A percentile compares a stretch with the other conserved stretches of the same genome.
phyloP scores from a whole-genome alignment of 139 green algal genomes.

The Trebouxia sp. region DNA sequence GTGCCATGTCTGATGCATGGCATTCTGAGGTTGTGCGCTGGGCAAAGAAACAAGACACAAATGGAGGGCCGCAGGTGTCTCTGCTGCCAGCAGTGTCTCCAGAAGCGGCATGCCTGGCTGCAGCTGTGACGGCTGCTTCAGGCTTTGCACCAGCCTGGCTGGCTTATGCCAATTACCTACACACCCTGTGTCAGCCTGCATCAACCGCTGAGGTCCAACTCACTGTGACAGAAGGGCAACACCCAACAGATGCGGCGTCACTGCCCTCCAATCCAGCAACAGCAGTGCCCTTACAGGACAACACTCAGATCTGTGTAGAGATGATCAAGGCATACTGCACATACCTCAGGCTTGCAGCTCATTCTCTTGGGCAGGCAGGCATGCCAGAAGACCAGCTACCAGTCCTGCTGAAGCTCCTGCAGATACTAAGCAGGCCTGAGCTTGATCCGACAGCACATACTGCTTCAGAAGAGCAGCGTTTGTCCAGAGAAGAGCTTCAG shows the following conservation, averaged over 20 bases:
- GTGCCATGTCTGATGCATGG: background rate
- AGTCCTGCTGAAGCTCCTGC: conserved; percentile 53
- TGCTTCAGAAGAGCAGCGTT: no score
- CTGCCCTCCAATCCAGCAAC: background rate
- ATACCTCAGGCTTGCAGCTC: background rate
- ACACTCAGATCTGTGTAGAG: background rate
- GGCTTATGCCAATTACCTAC: conserved; percentile 36
- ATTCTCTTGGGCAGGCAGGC: background rate
- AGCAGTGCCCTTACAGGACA: background rate
- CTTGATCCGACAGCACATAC: no score
- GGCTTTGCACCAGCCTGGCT: conserved; percentile 27
- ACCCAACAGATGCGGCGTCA: background rate
- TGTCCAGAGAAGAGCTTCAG: background rate
- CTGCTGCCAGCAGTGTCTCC: no score
- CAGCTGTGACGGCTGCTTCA: conserved; percentile 29
- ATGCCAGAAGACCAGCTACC: conserved; percentile 40
- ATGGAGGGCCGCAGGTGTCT: no score
- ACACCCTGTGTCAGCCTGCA: background rate
- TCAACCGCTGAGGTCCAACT: background rate
- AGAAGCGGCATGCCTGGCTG: background rate
- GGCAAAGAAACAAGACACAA: no score
- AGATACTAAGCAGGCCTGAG: background rate
- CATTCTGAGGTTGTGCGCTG: background rate
- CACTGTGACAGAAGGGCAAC: background rate
- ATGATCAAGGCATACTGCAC: conserved; percentile 16